phyloP scores from a whole-genome alignment of 1,284 basidiomycete genomes.

The Sanghuangporus sanghuang region DNA sequence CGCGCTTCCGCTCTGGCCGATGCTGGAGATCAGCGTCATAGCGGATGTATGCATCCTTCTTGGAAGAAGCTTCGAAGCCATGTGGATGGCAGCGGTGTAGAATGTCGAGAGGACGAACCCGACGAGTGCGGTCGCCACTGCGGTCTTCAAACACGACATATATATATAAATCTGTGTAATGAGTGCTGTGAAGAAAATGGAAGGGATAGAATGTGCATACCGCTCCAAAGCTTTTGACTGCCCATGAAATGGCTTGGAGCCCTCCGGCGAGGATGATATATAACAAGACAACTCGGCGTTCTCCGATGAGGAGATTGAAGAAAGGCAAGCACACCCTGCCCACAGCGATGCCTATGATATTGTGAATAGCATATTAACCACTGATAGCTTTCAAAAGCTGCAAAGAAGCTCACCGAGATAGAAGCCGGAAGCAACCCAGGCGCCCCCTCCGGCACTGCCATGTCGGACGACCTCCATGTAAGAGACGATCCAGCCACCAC shows the following conservation, averaged over 20 bases:
- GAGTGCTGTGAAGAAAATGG: neutral
- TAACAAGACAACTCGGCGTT: slow-evolving; percentile 28
- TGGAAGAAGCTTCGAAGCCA: slow-evolving; percentile 27
- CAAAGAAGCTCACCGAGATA: slow-evolving; percentile 24
- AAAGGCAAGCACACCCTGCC: slow-evolving; percentile 29
- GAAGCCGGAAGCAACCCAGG: slow-evolving; percentile 30
- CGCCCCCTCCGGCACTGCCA: slow-evolving; percentile 27
- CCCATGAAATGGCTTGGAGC: slow-evolving; percentile 29
- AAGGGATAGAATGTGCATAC: slow-evolving; percentile 2
- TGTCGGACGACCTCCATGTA: slow-evolving; percentile 28
- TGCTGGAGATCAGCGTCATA: slow-evolving; percentile 29
- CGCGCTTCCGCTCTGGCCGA: slow-evolving; percentile 31
- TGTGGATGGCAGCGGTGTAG: slow-evolving; percentile 29
- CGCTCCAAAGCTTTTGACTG: slow-evolving; percentile 27
- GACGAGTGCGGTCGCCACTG: slow-evolving; percentile 30
- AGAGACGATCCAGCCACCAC: slow-evolving; percentile 31
- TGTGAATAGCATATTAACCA: neutral
- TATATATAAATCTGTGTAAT: neutral
- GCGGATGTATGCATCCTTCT: slow-evolving; percentile 30
- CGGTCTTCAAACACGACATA: slow-evolving; percentile 20
- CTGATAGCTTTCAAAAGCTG: neutral
- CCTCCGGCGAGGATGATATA: slow-evolving; percentile 28
- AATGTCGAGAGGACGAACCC: slow-evolving; percentile 32
- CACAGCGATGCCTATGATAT: slow-evolving; percentile 25
- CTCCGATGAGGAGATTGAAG: slow-evolving; percentile 29